Percentiles rank a stretch among this genome's conserved stretches.
These are phyloP conservation scores for Metarhizium guizhouense DNA, from an alignment of 2,329 filamentous ascomycete genomes.

Conservation along the genomic window DNA sequence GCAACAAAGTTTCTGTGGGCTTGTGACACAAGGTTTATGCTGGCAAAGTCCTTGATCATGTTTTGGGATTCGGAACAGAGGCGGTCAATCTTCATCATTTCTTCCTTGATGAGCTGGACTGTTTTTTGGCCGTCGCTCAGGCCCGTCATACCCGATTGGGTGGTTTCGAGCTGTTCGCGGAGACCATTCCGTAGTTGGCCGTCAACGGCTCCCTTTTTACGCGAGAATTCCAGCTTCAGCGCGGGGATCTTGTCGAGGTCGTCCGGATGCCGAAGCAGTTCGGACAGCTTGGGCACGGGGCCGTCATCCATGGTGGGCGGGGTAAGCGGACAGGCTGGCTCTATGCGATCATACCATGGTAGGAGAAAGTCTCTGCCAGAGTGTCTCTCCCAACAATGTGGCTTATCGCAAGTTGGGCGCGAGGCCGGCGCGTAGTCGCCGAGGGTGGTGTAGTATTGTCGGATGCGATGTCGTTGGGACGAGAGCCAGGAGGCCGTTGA, in stretches of 20 bases:
- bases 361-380: background rate
- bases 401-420: background rate
- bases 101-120: slow-evolving; percentile 88
- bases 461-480: background rate
- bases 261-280: slow-evolving; percentile 89
- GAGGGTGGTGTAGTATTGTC: background rate
- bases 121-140: slow-evolving; percentile 86
- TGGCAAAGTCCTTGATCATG: slow-evolving; percentile 93
- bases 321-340: slow-evolving; percentile 1
- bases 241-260: slow-evolving; percentile 92
- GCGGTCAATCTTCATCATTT: slow-evolving; percentile 98
- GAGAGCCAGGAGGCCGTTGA: background rate
- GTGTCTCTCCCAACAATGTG: background rate
- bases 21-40: slow-evolving; percentile 85
- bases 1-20: slow-evolving; percentile 95
- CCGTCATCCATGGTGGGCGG: slow-evolving; percentile 40
- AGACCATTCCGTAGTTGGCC: slow-evolving; percentile 81
- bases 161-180: slow-evolving; percentile 87
- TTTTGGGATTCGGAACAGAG: slow-evolving; percentile 94
- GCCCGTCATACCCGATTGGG: slow-evolving; percentile 84
- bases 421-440: background rate
- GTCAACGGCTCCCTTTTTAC: slow-evolving; percentile 90
- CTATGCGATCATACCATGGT: slow-evolving; percentile 8
- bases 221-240: slow-evolving; percentile 84
- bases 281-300: slow-evolving; percentile 71